Conservation (phyloP, 805 yeast genomes). For the Spathaspora sp. region DNA sequence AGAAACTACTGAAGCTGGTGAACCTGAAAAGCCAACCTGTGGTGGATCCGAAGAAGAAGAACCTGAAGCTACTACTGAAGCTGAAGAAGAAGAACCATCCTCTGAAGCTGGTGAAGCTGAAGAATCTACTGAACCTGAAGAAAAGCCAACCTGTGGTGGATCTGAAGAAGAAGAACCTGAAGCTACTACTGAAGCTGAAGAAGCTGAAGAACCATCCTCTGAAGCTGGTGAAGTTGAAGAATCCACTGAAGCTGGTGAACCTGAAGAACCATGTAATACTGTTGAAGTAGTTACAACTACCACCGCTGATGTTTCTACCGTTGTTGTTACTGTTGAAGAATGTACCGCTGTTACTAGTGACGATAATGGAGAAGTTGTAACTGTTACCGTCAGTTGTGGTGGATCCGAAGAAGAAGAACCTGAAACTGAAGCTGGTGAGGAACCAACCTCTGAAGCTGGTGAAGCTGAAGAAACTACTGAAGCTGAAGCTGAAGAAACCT, state of each 20-base stretch:
- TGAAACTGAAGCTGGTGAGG: not conserved
- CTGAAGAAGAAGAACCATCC: no score
- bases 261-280: not conserved
- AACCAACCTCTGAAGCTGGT: no score
- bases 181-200: not conserved
- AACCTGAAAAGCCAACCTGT: no score
- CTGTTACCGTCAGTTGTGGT: no score
- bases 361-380: not conserved
- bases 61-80: not conserved
- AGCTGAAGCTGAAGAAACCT: no score
- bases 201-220: not conserved
- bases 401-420: no score
- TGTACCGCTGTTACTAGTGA: not conserved
- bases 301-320: not conserved
- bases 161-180: not conserved
- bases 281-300: not conserved
- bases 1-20: no score
- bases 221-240: not conserved
- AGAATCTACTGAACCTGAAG: not conserved
- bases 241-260: not conserved
- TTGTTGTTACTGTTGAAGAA: not conserved
- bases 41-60: no score
- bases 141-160: no score
- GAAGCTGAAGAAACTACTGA: not conserved
- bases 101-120: not conserved